Percentiles rank a stretch among this genome's conserved stretches.
These are phyloP conservation scores for Hydnomerulius pinastri DNA, from an alignment of 768 basidiomycete species.

Conservation along the genomic window DNA sequence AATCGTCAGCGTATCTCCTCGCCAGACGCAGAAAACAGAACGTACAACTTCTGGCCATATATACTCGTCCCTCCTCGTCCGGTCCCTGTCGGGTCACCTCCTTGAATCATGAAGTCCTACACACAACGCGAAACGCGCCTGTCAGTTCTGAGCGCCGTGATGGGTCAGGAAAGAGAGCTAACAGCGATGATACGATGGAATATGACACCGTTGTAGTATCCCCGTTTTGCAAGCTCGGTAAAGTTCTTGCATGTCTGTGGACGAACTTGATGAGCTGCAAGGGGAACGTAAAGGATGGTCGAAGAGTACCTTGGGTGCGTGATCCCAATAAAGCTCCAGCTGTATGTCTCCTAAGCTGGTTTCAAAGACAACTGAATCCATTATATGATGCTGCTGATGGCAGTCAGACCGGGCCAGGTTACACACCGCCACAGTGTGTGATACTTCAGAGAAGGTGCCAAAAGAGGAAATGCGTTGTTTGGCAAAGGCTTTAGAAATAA, in stretches of 20 bases:
- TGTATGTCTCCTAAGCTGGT: conserved; percentile 86
- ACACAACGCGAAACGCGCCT: too few species aligned
- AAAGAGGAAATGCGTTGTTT: not conserved
- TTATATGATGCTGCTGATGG: too few species aligned
- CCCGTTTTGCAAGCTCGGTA: conserved; percentile 82
- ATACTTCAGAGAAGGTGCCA: too few species aligned
- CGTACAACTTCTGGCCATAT: conserved; percentile 85
- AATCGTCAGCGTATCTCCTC: not conserved
- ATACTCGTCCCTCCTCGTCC: conserved; percentile 90
- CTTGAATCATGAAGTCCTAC: conserved; percentile 97
- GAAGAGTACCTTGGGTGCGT: conserved; percentile 67
- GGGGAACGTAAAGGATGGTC: not conserved
- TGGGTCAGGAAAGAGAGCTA: too few species aligned
- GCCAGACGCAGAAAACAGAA: conserved; percentile 8
- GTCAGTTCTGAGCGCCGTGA: too few species aligned
- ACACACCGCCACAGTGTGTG: too few species aligned
- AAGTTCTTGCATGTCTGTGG: conserved; percentile 93
- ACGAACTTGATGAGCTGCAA: conserved; percentile 16
- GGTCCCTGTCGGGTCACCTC: conserved; percentile 94
- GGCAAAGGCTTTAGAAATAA: not conserved
- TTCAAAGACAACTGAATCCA: conserved; percentile 68
- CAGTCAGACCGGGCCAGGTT: too few species aligned
- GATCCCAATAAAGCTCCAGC: conserved; percentile 90
- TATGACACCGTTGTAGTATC: conserved; percentile 88
- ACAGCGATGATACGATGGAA: conserved; percentile 94